These are phyloP conservation scores for Haberlea rhodopensis DNA, from an alignment of 257 asterid species.

Conservation along the genomic window DNA sequence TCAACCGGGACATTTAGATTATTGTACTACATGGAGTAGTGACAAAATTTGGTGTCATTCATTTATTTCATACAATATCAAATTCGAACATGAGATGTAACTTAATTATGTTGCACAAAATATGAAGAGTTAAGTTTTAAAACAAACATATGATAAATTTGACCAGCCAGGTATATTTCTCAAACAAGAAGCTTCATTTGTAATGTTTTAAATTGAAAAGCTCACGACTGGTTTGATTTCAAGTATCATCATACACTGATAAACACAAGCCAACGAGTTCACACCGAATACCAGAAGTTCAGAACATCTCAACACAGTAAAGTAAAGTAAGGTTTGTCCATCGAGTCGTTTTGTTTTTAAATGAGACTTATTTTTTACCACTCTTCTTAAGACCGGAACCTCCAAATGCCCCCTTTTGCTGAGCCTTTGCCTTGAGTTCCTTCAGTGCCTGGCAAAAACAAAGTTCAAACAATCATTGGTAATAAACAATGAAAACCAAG, in stretches of 20 bases:
- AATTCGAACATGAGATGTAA: not conserved
- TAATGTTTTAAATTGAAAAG: not conserved
- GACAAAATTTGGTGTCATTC: not conserved
- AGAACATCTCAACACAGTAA: slow-evolving; percentile 11
- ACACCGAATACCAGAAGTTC: slow-evolving; percentile 2
- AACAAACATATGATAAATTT: too few species aligned
- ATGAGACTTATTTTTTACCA: slow-evolving; percentile 58
- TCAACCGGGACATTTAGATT: too few species aligned
- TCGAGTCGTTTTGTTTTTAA: slow-evolving; percentile 2
- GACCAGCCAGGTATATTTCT: not conserved
- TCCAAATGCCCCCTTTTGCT: slow-evolving; percentile 63
- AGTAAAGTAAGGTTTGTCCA: not conserved
- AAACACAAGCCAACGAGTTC: slow-evolving; percentile 18
- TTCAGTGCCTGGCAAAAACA: slow-evolving; percentile 52
- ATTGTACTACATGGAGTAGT: not conserved
- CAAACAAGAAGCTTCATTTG: not conserved
- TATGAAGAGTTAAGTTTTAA: not conserved
- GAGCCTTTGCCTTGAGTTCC: slow-evolving; percentile 76
- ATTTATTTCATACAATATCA: not conserved
- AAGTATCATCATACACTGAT: slow-evolving; percentile 1
- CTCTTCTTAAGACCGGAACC: slow-evolving; percentile 84
- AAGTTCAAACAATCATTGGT: not conserved
- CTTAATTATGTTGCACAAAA: not conserved
- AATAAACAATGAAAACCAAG: not conserved
- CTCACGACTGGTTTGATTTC: not conserved